Evolutionary conservation across 2,329 filamentous ascomycete species (phyloP).

Genomic region (Pyrenochaeta sp.): DNA sequence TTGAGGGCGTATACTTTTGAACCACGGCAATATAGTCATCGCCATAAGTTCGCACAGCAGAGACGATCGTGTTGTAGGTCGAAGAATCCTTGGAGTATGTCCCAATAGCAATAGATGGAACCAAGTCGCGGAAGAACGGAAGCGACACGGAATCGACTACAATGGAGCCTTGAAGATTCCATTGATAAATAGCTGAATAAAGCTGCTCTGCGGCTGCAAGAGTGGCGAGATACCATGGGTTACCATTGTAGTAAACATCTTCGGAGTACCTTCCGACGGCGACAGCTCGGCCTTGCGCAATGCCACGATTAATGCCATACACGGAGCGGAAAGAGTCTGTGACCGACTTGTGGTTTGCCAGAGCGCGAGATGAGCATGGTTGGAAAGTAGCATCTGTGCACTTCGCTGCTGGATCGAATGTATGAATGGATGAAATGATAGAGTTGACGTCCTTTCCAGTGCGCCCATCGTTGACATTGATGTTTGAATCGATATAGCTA

Average conservation of each 20-base stretch:
- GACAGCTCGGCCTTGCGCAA: constrained; percentile 65
- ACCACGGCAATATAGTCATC: constrained; percentile 63
- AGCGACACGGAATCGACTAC: constrained; percentile 71
- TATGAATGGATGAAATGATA: constrained; percentile 63
- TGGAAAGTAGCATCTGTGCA: constrained; percentile 80
- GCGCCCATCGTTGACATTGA: constrained; percentile 65
- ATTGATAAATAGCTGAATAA: constrained; percentile 78
- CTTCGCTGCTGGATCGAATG: constrained; percentile 71
- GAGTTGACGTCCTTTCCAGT: constrained; percentile 77
- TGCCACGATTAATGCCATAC: constrained; percentile 74
- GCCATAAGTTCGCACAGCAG: constrained; percentile 70
- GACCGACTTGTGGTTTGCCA: constrained; percentile 79
- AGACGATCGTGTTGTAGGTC: constrained; percentile 64
- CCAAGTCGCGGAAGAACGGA: constrained; percentile 75
- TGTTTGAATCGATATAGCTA: constrained; percentile 73
- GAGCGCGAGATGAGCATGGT: constrained; percentile 67
- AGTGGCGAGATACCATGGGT: constrained; percentile 82
- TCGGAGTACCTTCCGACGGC: constrained; percentile 55
- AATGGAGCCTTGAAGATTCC: constrained; percentile 70
- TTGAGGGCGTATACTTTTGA: constrained; percentile 60
- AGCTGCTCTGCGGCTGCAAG: constrained; percentile 82
- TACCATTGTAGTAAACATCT: constrained; percentile 78
- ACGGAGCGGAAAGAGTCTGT: constrained; percentile 77
- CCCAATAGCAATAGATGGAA: constrained; percentile 64
- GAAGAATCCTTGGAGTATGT: constrained; percentile 68